Base-by-base conservation (phyloP, 345 rosid species). In the Boechera divaricarpa region DNA sequence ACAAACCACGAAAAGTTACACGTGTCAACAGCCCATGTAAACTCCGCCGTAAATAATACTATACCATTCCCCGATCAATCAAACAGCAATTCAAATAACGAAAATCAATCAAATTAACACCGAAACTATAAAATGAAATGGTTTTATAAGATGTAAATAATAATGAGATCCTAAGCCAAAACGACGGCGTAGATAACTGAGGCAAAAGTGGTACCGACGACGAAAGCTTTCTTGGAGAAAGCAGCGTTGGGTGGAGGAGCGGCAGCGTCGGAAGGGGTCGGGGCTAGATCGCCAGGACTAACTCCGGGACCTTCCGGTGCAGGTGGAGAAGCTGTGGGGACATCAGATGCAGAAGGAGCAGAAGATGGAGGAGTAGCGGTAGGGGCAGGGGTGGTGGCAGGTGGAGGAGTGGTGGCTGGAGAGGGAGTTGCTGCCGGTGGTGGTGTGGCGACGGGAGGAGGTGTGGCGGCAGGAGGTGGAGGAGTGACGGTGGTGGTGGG, bases 131-230 rank as follows among this genome's bases (percentile, higher is more conserved):
- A 31, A 42, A 28, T 26, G 13, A 64, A 80, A 69, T 56, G 10
- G 10, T 51, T 36, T 28, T 15, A 0, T 33, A 4, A 52, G 6
- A 16, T 16, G 70, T 18, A 2, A 2, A 18, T 21, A 59, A 49
- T 62, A 67, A 31, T 72, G 35, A 33, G 15, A 77, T 51, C 80
- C 61, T 52, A 61, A 70, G 78, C 79, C 77, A 77, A 70, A 65
- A 84, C 65, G 47, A 69, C 79, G 71, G 84, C 86, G 65, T 82
- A 80, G 70, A 87, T 5, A 69, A 81, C 63, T 32, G 80, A 85
- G 2, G 86, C 76, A 6, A 85, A 77, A 10, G 76, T 85, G 28
- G 83, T 77, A 41, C 83, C 83, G 0, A 74, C 81, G 12, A 71
- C 76, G 53, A 83, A 84, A 77, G 75, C 80, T 44, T 70, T 85